These are phyloP conservation scores for Clohesyomyces aquaticus DNA, from an alignment of 495 filamentous ascomycete genomes.

Conservation along the genomic window DNA sequence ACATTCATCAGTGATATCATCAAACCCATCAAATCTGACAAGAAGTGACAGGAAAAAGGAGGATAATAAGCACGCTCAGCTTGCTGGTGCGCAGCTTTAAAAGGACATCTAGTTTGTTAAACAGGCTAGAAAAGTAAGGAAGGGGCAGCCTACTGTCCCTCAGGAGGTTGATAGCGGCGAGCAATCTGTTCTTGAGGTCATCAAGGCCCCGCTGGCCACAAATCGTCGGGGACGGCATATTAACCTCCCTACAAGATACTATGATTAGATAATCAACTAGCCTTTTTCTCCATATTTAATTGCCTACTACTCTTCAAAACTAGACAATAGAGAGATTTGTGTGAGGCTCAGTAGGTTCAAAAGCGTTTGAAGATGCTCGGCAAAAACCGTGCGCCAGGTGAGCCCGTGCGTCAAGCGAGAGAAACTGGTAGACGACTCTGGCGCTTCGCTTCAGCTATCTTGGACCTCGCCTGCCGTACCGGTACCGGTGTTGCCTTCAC, in stretches of 20 bases:
- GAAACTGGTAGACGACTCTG: not conserved
- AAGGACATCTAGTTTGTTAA: not conserved
- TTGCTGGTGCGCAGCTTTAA: not conserved
- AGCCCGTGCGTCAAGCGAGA: not conserved
- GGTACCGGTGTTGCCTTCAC: too few relatives aligned
- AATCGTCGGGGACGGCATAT: not conserved
- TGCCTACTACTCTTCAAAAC: not conserved
- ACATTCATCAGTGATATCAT: too few relatives aligned
- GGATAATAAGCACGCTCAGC: not conserved
- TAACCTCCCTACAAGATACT: not conserved
- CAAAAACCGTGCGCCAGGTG: not conserved
- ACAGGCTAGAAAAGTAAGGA: not conserved
- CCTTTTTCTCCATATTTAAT: not conserved
- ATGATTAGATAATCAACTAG: not conserved
- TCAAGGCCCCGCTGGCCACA: not conserved
- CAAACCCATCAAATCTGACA: too few relatives aligned
- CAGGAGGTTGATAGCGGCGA: not conserved
- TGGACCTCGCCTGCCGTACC: too few relatives aligned
- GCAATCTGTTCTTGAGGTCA: not conserved
- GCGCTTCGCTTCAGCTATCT: too few relatives aligned
- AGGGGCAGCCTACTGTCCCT: not conserved
- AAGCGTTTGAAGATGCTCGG: not conserved
- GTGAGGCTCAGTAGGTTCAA: not conserved
- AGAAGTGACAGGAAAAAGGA: not conserved
- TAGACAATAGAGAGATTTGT: not conserved